phyloP scores from a whole-genome alignment of 768 basidiomycete genomes.

The Tulasnella sp. region DNA sequence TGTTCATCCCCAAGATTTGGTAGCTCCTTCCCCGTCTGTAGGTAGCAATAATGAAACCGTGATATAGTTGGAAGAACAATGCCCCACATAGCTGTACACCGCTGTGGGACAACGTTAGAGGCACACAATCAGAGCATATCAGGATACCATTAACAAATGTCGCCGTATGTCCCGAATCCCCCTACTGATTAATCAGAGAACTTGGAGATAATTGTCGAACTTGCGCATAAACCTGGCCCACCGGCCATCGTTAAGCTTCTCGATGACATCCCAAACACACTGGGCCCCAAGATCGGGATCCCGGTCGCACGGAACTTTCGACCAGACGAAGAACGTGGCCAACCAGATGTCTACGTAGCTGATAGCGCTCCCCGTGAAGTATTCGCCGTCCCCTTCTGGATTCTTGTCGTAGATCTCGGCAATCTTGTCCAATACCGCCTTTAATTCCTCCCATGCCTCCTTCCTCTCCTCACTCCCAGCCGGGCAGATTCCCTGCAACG shows the following conservation, averaged over 20 bases:
- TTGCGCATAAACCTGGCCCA: conserved; percentile 59
- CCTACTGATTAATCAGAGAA: not conserved
- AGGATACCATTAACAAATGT: not conserved
- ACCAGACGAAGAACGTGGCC: conserved; percentile 72
- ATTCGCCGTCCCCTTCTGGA: conserved; percentile 18
- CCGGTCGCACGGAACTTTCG: conserved; percentile 60
- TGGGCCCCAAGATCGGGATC: conserved; percentile 11
- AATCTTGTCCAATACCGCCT: conserved; percentile 3
- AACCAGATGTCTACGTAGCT: conserved; percentile 72
- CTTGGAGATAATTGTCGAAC: conserved; percentile 17
- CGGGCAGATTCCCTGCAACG: not conserved
- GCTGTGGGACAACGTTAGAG: not conserved
- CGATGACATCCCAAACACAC: conserved; percentile 65
- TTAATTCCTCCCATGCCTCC: conserved; percentile 21
- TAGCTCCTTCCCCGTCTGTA: not conserved
- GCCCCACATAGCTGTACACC: too few species aligned
- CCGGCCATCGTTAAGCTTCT: conserved; percentile 64
- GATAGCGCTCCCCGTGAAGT: conserved; percentile 57
- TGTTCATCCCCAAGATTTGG: not conserved
- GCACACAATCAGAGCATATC: not conserved
- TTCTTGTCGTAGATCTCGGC: conserved; percentile 23
- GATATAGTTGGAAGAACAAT: not conserved
- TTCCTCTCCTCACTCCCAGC: conserved; percentile 16
- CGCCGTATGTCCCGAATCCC: not conserved
- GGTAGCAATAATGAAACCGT: not conserved